These are phyloP conservation scores for Spizellomyces punctatus DNA, from an alignment of 192 early-diverging fungal genomes.

Conservation along the genomic window DNA sequence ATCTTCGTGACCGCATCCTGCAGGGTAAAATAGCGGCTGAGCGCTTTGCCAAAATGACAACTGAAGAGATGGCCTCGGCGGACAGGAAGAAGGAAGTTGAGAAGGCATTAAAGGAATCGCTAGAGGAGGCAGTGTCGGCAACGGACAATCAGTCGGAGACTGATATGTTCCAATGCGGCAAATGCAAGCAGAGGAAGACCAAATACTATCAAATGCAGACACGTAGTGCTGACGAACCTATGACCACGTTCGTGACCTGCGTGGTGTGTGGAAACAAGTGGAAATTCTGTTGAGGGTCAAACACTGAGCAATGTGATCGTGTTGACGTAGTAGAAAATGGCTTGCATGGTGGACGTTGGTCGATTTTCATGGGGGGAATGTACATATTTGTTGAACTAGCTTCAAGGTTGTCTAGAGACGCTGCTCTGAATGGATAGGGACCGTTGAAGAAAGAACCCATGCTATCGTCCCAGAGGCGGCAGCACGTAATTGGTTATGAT, in stretches of 20 bases:
- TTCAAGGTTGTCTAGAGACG: neutral
- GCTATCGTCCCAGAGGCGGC: no score
- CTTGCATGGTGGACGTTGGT: neutral
- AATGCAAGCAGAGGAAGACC: constrained; percentile 83
- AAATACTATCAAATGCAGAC: constrained; percentile 98
- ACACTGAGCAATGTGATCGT: neutral
- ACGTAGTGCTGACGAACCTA: constrained; percentile 96
- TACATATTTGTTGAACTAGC: neutral
- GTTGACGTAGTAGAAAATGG: neutral
- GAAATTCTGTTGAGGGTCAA: constrained; percentile 64
- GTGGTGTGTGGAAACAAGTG: constrained; percentile 80
- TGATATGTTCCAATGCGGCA: constrained; percentile 92
- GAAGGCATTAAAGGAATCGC: constrained; percentile 69
- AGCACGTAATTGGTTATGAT: constrained; percentile 37
- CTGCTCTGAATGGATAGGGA: neutral
- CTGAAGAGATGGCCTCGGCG: constrained; percentile 92
- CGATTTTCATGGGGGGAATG: neutral
- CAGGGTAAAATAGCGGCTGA: constrained; percentile 66
- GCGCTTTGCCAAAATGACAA: constrained; percentile 77
- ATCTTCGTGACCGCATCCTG: constrained; percentile 68
- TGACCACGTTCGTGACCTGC: constrained; percentile 91
- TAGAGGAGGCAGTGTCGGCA: constrained; percentile 80
- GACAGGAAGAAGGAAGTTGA: constrained; percentile 73
- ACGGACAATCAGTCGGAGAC: constrained; percentile 78
- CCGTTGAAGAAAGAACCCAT: neutral